Base-by-base conservation (phyloP, 2,329 filamentous ascomycete species). In the Colletotrichum lupini region DNA sequence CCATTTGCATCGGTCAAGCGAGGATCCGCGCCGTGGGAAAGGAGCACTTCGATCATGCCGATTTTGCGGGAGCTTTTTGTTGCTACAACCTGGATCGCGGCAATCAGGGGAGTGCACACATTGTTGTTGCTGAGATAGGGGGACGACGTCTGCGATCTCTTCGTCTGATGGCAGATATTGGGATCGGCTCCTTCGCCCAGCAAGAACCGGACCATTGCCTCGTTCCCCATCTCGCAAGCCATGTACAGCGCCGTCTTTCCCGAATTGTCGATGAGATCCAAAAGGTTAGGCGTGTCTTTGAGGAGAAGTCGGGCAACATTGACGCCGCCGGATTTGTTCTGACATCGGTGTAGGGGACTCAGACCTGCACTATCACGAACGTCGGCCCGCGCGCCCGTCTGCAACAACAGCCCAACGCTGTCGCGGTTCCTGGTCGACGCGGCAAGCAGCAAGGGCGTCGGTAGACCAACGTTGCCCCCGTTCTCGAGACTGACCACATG, bases 161-260 rank as follows among this genome's bases (percentile, higher is more conserved):
- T 68, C 24, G 74, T 75, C 3, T 74, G 76, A 0, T 77, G 78
- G 22, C 62, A 67, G 35, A 77, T 77, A 30, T 81, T 77, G 3
- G 79, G 77, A 1, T 77, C 67, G 3, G 79, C 78, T 2, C 74
- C 74, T 35, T 55, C 60, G 1, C 57, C 58, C 22, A 81, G 64
- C 37, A 81, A 57, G 24, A 75, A 74, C n/a, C 62, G 42, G 5
- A 78, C 79, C 80, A 81, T 81, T 8, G 68, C 72, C 46, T 75
- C 68, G 32, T 81, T 81, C 3, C 78, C 78, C 60, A 76, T 77
- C 61, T 80, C 78, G 52, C 77, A 79, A 1, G 79, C 79, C 74
- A 79, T 77, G 53, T 76, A 79, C 1, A 80, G 74, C 3, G 80
- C 78, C 19, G 79, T 80, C 58, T 80, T 80, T 12, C 76, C 77